These are phyloP conservation scores for Paramyrothecium roridum DNA, from an alignment of 2,329 filamentous ascomycete species.

Conservation along the genomic window DNA sequence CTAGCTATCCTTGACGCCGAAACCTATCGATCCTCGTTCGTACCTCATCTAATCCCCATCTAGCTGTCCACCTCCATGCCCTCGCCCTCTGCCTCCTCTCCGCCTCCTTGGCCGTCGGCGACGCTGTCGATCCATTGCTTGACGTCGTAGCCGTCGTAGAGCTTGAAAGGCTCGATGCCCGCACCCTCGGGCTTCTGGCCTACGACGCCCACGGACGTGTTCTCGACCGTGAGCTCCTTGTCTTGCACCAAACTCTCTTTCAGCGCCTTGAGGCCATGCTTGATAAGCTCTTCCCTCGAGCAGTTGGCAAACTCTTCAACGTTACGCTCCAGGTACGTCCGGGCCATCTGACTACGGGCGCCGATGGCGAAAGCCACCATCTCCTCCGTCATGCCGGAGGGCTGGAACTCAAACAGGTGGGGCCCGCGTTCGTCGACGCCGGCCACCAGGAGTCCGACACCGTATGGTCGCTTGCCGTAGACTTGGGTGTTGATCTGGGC, in stretches of 20 bases:
- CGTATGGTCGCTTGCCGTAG: conserved; percentile 94
- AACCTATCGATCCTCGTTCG: conserved; percentile 8
- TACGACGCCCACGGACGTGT: conserved; percentile 87
- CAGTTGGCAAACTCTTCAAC: conserved; percentile 77
- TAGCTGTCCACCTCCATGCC: conserved; percentile 33
- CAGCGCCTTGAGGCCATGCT: conserved; percentile 84
- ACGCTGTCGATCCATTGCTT: conserved; percentile 80
- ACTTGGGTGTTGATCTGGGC: conserved; percentile 97
- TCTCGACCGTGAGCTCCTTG: conserved; percentile 95
- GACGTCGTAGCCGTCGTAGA: conserved; percentile 87
- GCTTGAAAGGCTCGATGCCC: conserved; percentile 77
- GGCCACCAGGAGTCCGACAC: conserved; percentile 87
- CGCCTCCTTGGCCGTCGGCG: conserved; percentile 46
- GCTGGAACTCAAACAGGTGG: conserved; percentile 98
- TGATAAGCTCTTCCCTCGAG: conserved; percentile 80
- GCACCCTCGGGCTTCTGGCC: conserved; percentile 53
- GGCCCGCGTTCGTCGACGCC: conserved; percentile 92
- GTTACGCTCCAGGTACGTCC: conserved; percentile 94
- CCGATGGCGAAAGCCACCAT: conserved; percentile 97
- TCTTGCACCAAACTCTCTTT: conserved; percentile 97
- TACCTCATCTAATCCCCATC: conserved; percentile 7
- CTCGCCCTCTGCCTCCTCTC: conserved; percentile 32
- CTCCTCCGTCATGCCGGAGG: conserved; percentile 92
- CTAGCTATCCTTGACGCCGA: conserved; percentile 22
- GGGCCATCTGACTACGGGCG: conserved; percentile 92